phyloP scores from a whole-genome alignment of 2,329 filamentous ascomycete species.

The Colletotrichum cuscutae region DNA sequence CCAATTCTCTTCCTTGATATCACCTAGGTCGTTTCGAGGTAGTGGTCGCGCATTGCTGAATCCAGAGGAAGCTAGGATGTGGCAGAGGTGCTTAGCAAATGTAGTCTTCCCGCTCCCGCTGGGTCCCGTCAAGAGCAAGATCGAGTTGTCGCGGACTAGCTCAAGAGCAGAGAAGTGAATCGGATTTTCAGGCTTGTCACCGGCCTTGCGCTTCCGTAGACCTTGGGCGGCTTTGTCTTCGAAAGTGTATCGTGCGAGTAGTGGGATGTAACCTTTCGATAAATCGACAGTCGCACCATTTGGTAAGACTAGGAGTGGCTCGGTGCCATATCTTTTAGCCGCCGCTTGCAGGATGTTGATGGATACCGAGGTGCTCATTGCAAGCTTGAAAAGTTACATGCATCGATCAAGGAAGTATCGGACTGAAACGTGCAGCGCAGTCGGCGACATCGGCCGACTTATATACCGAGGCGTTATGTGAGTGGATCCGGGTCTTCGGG shows the following conservation, averaged over 20 bases:
- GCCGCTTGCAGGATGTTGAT: background rate
- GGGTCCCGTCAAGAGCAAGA: background rate
- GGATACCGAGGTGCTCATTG: too few relatives aligned
- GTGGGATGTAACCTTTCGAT: slow-evolving; percentile 7
- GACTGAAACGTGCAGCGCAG: background rate
- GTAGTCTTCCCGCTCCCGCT: slow-evolving; percentile 16
- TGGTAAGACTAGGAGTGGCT: background rate
- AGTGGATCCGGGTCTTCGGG: background rate
- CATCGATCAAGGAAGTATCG: too few relatives aligned
- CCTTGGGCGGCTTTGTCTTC: slow-evolving; percentile 25
- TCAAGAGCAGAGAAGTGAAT: slow-evolving; percentile 8
- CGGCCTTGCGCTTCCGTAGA: background rate
- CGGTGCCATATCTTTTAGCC: background rate
- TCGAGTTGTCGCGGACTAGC: background rate
- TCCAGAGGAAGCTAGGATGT: background rate
- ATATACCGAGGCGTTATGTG: background rate
- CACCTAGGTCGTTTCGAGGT: background rate
- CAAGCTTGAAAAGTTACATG: background rate
- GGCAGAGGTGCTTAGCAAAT: slow-evolving; percentile 13
- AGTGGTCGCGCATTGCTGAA: background rate
- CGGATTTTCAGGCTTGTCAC: background rate
- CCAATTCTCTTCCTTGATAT: background rate
- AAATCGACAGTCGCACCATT: background rate
- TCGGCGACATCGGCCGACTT: background rate
- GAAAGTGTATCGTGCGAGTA: background rate